Base-by-base conservation (phyloP, 768 basidiomycete genomes). In the Calocybe cyanea region DNA sequence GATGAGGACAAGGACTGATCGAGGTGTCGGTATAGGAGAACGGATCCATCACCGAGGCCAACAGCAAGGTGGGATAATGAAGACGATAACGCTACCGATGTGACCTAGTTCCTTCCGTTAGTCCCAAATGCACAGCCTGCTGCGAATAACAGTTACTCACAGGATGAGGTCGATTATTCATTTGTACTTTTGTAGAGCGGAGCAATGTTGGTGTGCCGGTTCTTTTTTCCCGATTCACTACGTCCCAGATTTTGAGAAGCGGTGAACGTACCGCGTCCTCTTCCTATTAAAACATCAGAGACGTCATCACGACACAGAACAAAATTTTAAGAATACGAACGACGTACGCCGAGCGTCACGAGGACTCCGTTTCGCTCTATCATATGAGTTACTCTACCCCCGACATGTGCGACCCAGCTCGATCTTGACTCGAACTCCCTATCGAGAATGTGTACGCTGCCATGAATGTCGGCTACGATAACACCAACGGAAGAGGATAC, bases 1-100 rank as follows among this genome's bases (percentile, higher is more conserved):
- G 83, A 80, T 37, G 88, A 80, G 2, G 84, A 76, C 25, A 95
- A 72, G 1, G 92, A 92, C 60, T 97, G 93, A 61, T 94, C 86
- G 15, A 97, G 72, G 58, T 97, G 91, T 6, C 91, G 82, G 61
- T 91, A 95, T 13, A 96, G 73, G 7, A 98, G 74, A 13, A 96
- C 94, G 0, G 89, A 89, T 19, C 96, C 96, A 58, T 97, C 94
- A 5, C 84, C 92, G n/a, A 98, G 78, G 11, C 94, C 96, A 32
- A 98, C 78, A 5, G 94, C 86, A 19, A 99, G 80, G 62, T 93
- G 89, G 0, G 88, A 80, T 3, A 96, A 72, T 14, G 77, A 76
- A 5, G 80, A 67, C 0, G 94, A 87, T 17, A 93, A 69, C 0
- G 93, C 89, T 33, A 96, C 70, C 1, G 85, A 79, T 2, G 90